phyloP scores from a whole-genome alignment of 1,284 basidiomycete species.

The Papiliotrema nemorosa region DNA sequence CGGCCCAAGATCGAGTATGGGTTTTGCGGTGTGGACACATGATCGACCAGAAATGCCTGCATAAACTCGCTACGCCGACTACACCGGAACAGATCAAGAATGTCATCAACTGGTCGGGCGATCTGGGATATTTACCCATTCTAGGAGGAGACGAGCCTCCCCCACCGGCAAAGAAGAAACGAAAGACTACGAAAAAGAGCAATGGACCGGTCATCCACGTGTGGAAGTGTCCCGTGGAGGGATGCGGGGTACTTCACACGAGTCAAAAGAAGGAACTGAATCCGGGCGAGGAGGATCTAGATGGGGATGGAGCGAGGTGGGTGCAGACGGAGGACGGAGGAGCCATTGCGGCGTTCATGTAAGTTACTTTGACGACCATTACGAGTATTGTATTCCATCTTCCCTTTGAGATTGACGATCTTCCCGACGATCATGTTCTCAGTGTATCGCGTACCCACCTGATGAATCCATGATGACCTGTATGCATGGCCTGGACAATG shows the following conservation, averaged over 20 bases:
- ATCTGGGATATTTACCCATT: neutral
- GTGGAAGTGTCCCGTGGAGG: constrained; percentile 34
- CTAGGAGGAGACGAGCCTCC: constrained; percentile 8
- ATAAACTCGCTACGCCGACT: constrained; percentile 18
- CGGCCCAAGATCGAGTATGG: constrained; percentile 38
- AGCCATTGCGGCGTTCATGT: constrained; percentile 27
- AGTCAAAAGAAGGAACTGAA: constrained; percentile 21
- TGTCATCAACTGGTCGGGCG: too few relatives aligned
- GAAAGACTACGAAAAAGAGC: constrained; percentile 6
- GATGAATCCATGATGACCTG: too few relatives aligned
- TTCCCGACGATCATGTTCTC: too few relatives aligned
- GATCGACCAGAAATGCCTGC: constrained; percentile 44
- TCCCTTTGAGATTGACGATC: neutral
- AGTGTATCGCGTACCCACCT: too few relatives aligned
- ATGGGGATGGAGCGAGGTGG: constrained; percentile 30
- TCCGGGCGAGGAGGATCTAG: too few relatives aligned
- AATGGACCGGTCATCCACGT: constrained; percentile 18
- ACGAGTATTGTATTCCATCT: too few relatives aligned
- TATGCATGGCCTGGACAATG: too few relatives aligned
- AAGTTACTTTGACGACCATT: neutral
- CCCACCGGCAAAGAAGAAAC: constrained; percentile 2
- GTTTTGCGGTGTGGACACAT: constrained; percentile 47
- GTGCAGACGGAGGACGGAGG: constrained; percentile 28
- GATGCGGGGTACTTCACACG: constrained; percentile 27
- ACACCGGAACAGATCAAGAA: constrained; percentile 1